phyloP scores from a whole-genome alignment of 1,139 yeast species.

The Yamadazyma dendronema region DNA sequence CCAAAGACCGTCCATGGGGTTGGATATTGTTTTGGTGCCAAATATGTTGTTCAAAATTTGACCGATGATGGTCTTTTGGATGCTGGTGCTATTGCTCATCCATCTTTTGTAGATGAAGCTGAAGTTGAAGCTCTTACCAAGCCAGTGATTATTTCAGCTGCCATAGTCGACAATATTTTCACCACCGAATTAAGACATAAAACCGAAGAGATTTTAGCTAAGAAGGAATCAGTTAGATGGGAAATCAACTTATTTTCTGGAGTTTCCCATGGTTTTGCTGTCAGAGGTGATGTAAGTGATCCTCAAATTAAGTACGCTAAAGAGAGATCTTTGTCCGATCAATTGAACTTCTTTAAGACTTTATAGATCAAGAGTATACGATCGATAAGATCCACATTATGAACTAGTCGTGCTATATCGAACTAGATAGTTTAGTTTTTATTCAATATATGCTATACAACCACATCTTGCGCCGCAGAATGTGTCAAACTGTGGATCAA shows the following conservation, averaged over 20 bases:
- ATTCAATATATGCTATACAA: neutral
- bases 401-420: too few relatives aligned
- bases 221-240: conserved; percentile 46
- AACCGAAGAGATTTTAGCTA: conserved; percentile 55
- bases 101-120: conserved; percentile 64
- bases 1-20: conserved; percentile 58
- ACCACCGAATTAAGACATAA: conserved; percentile 58
- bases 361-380: neutral
- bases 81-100: conserved; percentile 78
- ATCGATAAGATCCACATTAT: too few relatives aligned
- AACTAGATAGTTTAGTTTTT: too few relatives aligned
- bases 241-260: conserved; percentile 61
- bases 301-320: conserved; percentile 64
- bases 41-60: conserved; percentile 56
- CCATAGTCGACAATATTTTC: conserved; percentile 65
- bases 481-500: neutral
- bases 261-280: conserved; percentile 71
- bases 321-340: conserved; percentile 65
- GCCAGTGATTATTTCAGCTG: conserved; percentile 71
- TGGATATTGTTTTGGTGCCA: conserved; percentile 89
- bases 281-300: conserved; percentile 63
- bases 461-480: too few relatives aligned
- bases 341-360: conserved; percentile 29
- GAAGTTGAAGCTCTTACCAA: conserved; percentile 57
- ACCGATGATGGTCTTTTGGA: conserved; percentile 46